These are phyloP conservation scores for Tetrahymena malaccensis DNA, from an alignment of 73 alveolate genomes.

Conservation along the genomic window DNA sequence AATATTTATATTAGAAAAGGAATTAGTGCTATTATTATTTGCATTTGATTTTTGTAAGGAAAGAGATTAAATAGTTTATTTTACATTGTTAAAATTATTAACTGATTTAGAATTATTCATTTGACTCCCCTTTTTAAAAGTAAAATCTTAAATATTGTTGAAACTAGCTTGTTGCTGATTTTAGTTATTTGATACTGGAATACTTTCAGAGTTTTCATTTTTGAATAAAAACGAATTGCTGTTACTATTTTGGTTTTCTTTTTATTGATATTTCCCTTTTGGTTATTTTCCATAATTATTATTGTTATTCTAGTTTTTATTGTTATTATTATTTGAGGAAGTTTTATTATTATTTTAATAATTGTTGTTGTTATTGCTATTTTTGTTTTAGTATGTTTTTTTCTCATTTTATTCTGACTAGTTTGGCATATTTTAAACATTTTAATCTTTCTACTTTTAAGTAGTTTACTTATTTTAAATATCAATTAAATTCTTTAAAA, in stretches of 20 bases:
- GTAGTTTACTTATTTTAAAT: not conserved
- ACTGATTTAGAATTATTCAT: not conserved
- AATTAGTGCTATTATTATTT: not conserved
- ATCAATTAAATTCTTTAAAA: not conserved
- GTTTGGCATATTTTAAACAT: not conserved
- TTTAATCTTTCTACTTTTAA: not conserved
- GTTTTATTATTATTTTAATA: no score
- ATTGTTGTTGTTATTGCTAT: not conserved
- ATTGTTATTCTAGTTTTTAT: not conserved
- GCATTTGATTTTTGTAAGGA: not conserved
- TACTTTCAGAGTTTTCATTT: not conserved
- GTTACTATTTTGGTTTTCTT: not conserved
- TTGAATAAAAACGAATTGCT: not conserved
- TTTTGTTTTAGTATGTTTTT: not conserved
- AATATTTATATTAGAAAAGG: not conserved
- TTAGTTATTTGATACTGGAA: not conserved
- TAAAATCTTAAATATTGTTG: not conserved
- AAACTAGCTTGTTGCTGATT: not conserved
- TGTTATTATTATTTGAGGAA: not conserved
- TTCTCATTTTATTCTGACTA: not conserved
- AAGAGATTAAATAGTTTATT: not conserved
- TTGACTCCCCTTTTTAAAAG: not conserved
- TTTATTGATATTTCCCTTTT: not conserved
- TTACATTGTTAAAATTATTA: not conserved
- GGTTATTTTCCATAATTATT: not conserved